These are phyloP conservation scores for Aphelidium insulamus DNA, from an alignment of 371 early-diverging fungal genomes.

Conservation along the genomic window DNA sequence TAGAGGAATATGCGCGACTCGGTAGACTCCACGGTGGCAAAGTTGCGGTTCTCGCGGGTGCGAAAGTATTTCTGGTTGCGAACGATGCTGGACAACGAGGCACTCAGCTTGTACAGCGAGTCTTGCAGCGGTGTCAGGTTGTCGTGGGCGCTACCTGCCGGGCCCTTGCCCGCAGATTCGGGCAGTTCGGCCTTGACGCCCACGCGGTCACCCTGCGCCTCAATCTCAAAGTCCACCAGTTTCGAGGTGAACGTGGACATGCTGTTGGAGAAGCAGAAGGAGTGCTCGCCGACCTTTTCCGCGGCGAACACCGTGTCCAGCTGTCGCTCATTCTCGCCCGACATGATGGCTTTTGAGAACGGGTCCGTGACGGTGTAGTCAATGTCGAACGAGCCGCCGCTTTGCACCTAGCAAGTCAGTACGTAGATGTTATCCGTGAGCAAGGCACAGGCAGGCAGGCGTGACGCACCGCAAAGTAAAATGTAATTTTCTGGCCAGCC, in stretches of 20 bases:
- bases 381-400: slow-evolving; percentile 76
- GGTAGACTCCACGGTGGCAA: slow-evolving; percentile 57
- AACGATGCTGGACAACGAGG: slow-evolving; percentile 29
- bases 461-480: slow-evolving; percentile 80
- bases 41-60: slow-evolving; percentile 67
- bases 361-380: slow-evolving; percentile 63
- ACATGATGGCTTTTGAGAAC: slow-evolving; percentile 24
- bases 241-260: slow-evolving; percentile 76
- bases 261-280: slow-evolving; percentile 77
- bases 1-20: slow-evolving; percentile 72
- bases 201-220: too few relatives aligned
- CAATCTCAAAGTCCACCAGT: slow-evolving; percentile 77
- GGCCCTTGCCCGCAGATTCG: slow-evolving; percentile 11
- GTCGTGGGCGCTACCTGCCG: slow-evolving; percentile 17
- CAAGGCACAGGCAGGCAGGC: slow-evolving; percentile 71
- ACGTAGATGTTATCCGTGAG: background rate
- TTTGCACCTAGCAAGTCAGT: slow-evolving; percentile 42
- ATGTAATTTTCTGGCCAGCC: slow-evolving; percentile 61
- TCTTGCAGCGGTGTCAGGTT: slow-evolving; percentile 49
- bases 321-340: slow-evolving; percentile 60
- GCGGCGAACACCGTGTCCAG: slow-evolving; percentile 76
- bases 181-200: slow-evolving; percentile 55
- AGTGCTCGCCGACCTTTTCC: slow-evolving; percentile 55
- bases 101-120: slow-evolving; percentile 20
- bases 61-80: slow-evolving; percentile 65